Evolutionary conservation across 345 rosid species (phyloP).

Genomic region (Fremontodendron californicum): DNA sequence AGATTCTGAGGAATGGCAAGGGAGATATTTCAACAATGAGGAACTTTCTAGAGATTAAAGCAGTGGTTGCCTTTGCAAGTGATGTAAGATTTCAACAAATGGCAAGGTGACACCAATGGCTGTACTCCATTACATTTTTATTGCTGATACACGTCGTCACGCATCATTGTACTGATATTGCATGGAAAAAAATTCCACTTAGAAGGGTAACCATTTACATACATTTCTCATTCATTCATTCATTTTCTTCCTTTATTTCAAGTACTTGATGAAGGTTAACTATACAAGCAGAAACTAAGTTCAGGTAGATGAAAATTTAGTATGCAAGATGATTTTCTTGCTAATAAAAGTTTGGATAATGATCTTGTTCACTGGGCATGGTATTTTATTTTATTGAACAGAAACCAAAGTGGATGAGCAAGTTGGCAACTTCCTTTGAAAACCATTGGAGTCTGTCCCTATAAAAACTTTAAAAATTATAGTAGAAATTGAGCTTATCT

Average conservation of each 20-base stretch:
- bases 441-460: background rate
- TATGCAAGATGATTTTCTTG: background rate
- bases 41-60: constrained; percentile 11
- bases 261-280: background rate
- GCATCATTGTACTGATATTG: constrained; percentile 13
- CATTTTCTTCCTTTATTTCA: background rate
- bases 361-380: constrained; percentile 24
- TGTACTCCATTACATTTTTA: constrained; percentile 19
- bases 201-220: background rate
- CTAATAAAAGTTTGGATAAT: constrained; percentile 10
- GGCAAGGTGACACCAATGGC: constrained; percentile 15
- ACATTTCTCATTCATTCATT: background rate
- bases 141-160: constrained; percentile 11
- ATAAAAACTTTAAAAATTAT: background rate
- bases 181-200: background rate
- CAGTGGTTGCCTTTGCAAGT: constrained; percentile 18
- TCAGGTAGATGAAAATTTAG: background rate
- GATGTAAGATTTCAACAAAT: constrained; percentile 15
- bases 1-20: constrained; percentile 18
- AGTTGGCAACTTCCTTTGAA: background rate
- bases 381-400: background rate
- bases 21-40: background rate
- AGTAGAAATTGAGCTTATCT: background rate
- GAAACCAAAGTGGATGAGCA: constrained; percentile 23
- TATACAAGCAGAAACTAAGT: constrained; percentile 8